A percentile compares a stretch with the other conserved stretches of the same genome.
Evolutionary conservation across 306 rosid genomes (phyloP).

Genomic region (Mimosa pudica): DNA sequence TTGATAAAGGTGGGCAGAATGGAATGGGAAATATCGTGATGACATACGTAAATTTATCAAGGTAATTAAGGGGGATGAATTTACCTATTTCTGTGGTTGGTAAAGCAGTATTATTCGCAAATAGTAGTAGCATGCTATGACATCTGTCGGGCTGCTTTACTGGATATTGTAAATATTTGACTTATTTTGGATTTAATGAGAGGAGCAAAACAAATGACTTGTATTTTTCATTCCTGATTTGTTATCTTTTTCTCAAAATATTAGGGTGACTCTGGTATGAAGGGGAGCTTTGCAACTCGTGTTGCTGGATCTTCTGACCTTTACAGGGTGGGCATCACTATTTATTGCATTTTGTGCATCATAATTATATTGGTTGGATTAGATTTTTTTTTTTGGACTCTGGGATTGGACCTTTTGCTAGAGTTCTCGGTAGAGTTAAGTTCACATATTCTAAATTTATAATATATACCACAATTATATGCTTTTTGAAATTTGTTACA

Average conservation of each 20-base stretch:
- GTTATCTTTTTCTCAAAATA: conserved; percentile 20
- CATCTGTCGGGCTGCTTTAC: conserved; percentile 1
- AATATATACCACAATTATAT: conserved; percentile 1
- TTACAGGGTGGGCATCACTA: conserved; percentile 63
- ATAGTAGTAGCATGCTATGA: conserved; percentile 1
- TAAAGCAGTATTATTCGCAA: conserved; percentile 20
- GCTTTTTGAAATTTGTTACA: conserved; percentile 3
- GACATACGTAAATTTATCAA: conserved; percentile 85
- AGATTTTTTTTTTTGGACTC: background rate
- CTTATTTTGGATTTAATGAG: background rate
- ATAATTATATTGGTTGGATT: conserved; percentile 10
- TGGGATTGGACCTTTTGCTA: conserved; percentile 10
- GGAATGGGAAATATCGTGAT: conserved; percentile 96
- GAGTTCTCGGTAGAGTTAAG: conserved; percentile 17
- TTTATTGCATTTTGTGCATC: conserved; percentile 18
- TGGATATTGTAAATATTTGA: background rate
- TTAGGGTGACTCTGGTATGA: conserved; percentile 83
- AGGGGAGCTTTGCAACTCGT: conserved; percentile 92
- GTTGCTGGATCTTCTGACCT: conserved; percentile 96
- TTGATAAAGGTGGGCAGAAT: conserved; percentile 93
- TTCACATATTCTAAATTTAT: background rate
- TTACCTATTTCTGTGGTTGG: conserved; percentile 15
- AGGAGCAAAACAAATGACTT: background rate
- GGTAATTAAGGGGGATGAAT: conserved; percentile 51
- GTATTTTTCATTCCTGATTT: conserved; percentile 28